Conservation (phyloP, 1,139 yeast genomes). For the Taiozyma sp. region DNA sequence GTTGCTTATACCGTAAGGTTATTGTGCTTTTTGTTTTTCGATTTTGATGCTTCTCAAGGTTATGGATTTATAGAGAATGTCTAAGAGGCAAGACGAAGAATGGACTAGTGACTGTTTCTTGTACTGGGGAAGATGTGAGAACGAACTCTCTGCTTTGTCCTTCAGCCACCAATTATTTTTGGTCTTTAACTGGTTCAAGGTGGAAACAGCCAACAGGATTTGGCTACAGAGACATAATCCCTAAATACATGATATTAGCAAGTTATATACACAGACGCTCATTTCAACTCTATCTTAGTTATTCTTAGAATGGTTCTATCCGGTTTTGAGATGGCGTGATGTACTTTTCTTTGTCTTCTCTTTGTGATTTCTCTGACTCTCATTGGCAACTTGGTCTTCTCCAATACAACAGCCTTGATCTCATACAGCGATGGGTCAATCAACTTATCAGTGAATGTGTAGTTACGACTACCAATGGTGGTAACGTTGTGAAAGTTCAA, state of each 20-base stretch:
- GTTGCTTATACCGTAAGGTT: not conserved
- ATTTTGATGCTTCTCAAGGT: not conserved
- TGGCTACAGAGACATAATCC: not conserved
- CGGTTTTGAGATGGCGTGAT: conserved; percentile 76
- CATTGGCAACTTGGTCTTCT: conserved; percentile 82
- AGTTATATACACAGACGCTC: conserved; percentile 1
- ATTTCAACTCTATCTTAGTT: conserved; percentile 48
- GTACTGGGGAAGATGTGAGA: too few relatives aligned
- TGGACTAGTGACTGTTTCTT: too few relatives aligned
- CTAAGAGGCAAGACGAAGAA: too few relatives aligned
- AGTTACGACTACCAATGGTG: conserved; percentile 81
- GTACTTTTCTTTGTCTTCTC: conserved; percentile 79
- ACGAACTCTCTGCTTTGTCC: not conserved
- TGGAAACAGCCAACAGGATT: not conserved
- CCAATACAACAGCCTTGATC: conserved; percentile 76
- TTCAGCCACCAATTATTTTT: not conserved
- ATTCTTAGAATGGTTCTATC: conserved; percentile 79
- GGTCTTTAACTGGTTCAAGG: not conserved
- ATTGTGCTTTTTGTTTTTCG: too few relatives aligned
- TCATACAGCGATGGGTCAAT: conserved; percentile 51
- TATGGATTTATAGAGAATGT: too few relatives aligned
- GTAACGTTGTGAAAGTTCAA: conserved; percentile 70
- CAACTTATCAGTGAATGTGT: conserved; percentile 56
- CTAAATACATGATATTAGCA: conserved; percentile 2
- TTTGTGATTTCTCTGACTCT: conserved; percentile 63